Evolutionary conservation across 2,329 filamentous ascomycete genomes (phyloP).

Genomic region (Septoria petroselini): DNA sequence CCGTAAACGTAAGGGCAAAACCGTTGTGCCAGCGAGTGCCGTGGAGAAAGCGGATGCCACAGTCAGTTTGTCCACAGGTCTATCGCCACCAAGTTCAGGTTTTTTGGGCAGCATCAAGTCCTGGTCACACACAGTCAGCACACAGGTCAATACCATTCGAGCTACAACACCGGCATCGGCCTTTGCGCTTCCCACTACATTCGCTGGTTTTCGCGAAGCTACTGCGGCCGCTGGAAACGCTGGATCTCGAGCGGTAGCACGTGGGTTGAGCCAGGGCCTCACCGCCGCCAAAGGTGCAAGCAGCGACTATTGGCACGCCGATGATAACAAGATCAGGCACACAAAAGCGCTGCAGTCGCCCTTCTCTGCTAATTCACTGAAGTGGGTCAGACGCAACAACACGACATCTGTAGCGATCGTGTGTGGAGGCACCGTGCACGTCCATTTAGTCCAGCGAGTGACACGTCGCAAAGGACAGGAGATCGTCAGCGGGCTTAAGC

Average conservation of each 20-base stretch:
- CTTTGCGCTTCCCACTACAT: constrained; percentile 32
- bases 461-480: constrained; percentile 42
- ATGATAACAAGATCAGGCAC: constrained; percentile 70
- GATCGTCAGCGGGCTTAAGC: constrained; percentile 49
- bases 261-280: constrained; percentile 70
- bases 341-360: constrained; percentile 50
- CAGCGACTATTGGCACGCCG: constrained; percentile 68
- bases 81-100: constrained; percentile 35
- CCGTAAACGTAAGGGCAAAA: constrained; percentile 31
- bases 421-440: constrained; percentile 63
- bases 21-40: constrained; percentile 19
- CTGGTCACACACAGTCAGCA: constrained; percentile 44
- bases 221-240: constrained; percentile 49
- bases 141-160: constrained; percentile 35
- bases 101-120: constrained; percentile 36
- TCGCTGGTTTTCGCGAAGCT: constrained; percentile 35
- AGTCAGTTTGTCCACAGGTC: constrained; percentile 35
- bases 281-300: constrained; percentile 67
- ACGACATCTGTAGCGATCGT: constrained; percentile 63
- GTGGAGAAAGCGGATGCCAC: constrained; percentile 37
- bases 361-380: constrained; percentile 55
- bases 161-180: constrained; percentile 21
- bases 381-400: constrained; percentile 63
- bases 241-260: constrained; percentile 68
- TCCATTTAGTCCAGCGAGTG: constrained; percentile 59